These are phyloP conservation scores for Rhododendron ovatum DNA, from an alignment of 148 eudicot genomes.

Conservation along the genomic window DNA sequence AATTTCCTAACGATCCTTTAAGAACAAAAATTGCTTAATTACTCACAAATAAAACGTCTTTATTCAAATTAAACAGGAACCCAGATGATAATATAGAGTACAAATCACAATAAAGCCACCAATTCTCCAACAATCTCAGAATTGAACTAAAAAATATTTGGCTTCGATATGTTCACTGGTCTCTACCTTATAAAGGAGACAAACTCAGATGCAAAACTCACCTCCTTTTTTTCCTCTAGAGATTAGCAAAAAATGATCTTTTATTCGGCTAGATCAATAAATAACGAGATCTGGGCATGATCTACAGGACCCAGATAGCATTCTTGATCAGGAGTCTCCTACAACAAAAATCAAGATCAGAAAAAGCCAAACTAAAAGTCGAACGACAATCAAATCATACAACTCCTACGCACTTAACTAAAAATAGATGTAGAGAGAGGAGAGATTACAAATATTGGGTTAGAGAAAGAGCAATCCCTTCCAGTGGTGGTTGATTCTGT, in stretches of 20 bases:
- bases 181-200: not conserved
- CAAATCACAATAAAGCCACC: not conserved
- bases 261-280: constrained; percentile 26
- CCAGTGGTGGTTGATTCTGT: not conserved
- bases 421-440: not conserved
- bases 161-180: not conserved
- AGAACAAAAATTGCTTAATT: not conserved
- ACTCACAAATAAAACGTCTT: not conserved
- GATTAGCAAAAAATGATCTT: constrained; percentile 8
- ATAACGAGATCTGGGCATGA: constrained; percentile 55
- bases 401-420: not conserved
- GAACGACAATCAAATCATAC: not conserved
- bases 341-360: not conserved
- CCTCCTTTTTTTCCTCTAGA: not conserved
- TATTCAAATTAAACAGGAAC: constrained; percentile 9
- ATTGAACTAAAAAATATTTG: constrained; percentile 2
- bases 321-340: constrained; percentile 18
- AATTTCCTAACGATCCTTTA: not conserved
- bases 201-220: constrained; percentile 7
- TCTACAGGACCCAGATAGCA: constrained; percentile 48
- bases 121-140: not conserved
- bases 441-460: not conserved
- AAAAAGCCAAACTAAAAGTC: not conserved
- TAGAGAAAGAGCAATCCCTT: not conserved
- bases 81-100: constrained; percentile 8